These are phyloP conservation scores for Lactarius tabidus DNA, from an alignment of 768 basidiomycete genomes.

Conservation along the genomic window DNA sequence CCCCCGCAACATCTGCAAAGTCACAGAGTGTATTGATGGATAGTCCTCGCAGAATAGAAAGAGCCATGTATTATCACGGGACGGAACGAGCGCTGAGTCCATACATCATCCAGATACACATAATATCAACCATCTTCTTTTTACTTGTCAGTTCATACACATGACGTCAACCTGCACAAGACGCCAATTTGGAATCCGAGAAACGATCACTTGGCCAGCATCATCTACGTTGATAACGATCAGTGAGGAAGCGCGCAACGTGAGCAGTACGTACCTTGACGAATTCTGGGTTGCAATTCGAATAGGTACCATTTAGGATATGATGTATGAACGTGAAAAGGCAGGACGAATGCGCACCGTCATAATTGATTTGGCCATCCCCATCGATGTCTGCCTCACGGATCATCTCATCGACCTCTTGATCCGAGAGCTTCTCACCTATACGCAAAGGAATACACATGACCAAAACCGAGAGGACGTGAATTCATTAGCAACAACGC, in stretches of 20 bases:
- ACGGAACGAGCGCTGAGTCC: background rate
- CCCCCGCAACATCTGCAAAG: background rate
- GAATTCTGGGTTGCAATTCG: conserved; percentile 50
- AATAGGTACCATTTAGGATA: conserved; percentile 12
- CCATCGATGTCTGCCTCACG: conserved; percentile 94
- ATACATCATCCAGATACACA: conserved; percentile 22
- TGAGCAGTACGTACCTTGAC: conserved; percentile 49
- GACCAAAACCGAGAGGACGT: conserved; percentile 3
- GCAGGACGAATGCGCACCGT: conserved; percentile 44
- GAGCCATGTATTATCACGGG: background rate
- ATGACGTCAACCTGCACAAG: background rate
- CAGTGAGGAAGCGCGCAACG: conserved; percentile 5
- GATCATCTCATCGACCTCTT: conserved; percentile 95
- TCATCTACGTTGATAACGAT: conserved; percentile 47
- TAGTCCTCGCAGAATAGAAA: background rate
- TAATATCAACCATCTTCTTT: conserved; percentile 14
- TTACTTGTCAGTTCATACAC: conserved; percentile 5
- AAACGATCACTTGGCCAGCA: conserved; percentile 59
- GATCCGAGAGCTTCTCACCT: conserved; percentile 85
- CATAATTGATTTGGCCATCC: conserved; percentile 90
- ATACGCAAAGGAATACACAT: conserved; percentile 14
- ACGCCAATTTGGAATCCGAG: conserved; percentile 1
- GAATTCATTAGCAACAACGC: conserved; percentile 23
- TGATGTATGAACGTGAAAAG: conserved; percentile 4
- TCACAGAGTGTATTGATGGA: background rate